Evolutionary conservation across 768 basidiomycete species (phyloP).

Genomic region (Hericium rajendrae): DNA sequence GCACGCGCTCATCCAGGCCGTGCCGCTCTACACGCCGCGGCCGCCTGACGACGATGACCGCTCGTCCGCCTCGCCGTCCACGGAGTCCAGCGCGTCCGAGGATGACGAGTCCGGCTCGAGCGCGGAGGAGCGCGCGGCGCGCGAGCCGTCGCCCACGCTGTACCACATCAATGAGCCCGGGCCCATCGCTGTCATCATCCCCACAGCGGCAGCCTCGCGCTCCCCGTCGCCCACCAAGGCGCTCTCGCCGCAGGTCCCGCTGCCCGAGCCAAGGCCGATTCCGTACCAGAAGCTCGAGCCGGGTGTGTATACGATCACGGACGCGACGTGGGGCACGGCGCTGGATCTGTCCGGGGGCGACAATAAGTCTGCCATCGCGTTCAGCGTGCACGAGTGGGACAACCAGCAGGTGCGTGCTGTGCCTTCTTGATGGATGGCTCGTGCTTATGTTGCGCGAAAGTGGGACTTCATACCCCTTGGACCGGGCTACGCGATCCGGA

Average conservation of each 20-base stretch:
- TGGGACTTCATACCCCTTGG: not conserved
- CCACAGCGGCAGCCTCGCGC: not conserved
- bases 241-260: not conserved
- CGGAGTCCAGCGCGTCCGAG: not conserved
- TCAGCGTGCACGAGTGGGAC: conserved; percentile 13
- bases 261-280: not conserved
- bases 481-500: not conserved
- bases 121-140: not conserved
- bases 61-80: not conserved
- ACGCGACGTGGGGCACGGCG: conserved; percentile 12
- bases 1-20: conserved; percentile 7
- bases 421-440: not conserved
- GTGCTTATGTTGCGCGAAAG: not conserved
- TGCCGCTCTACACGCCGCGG: conserved; percentile 5
- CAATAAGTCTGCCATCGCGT: conserved; percentile 8
- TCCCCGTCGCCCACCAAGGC: not conserved
- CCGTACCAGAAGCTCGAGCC: conserved; percentile 1
- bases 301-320: conserved; percentile 11
- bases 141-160: not conserved
- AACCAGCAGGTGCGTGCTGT: conserved; percentile 10
- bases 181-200: not conserved
- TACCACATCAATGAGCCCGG: not conserved
- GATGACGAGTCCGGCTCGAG: not conserved
- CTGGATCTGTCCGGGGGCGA: conserved; percentile 13
- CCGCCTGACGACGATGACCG: not conserved